Evolutionary conservation across 2,329 filamentous ascomycete species (phyloP).

Genomic region (Dothideomycetidae sp.): DNA sequence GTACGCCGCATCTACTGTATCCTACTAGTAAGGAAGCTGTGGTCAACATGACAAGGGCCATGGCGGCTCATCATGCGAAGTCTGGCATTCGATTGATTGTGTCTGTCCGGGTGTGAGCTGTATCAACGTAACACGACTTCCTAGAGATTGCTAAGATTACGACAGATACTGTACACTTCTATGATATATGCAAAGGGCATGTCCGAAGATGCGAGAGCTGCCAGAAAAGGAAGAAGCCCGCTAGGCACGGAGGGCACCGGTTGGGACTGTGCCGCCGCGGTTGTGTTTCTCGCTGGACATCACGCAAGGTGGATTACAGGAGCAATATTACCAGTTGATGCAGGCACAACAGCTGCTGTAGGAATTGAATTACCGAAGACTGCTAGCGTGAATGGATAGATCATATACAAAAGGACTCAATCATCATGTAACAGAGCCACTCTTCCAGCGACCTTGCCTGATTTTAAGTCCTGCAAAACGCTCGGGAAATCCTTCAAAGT

Average conservation of each 20-base stretch:
- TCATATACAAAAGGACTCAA: not conserved
- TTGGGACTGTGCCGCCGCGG: constrained; percentile 39
- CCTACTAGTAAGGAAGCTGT: constrained; percentile 41
- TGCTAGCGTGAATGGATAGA: constrained; percentile 1
- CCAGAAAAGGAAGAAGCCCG: constrained; percentile 36
- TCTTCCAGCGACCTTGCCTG: constrained; percentile 23
- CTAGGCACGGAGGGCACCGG: constrained; percentile 39
- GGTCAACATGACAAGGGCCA: constrained; percentile 42
- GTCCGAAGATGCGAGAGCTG: constrained; percentile 35
- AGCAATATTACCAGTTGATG: constrained; percentile 34
- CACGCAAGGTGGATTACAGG: constrained; percentile 41
- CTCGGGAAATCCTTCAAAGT: constrained; percentile 23
- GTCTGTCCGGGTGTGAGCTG: constrained; percentile 33
- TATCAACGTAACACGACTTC: not conserved
- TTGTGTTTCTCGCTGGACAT: constrained; percentile 37
- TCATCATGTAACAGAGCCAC: constrained; percentile 13
- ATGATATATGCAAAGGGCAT: constrained; percentile 41
- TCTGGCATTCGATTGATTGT: constrained; percentile 40
- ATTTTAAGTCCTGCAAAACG: constrained; percentile 23
- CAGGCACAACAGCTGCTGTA: constrained; percentile 31
- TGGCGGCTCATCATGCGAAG: constrained; percentile 40
- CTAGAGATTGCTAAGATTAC: not conserved
- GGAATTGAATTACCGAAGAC: constrained; percentile 1
- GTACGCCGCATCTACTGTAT: constrained; percentile 40
- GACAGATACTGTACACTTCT: constrained; percentile 38